Percentiles rank a stretch among this genome's conserved stretches.
Conservation (phyloP, 2,329 filamentous ascomycete species). For the Ceratocystis smalleyi region DNA sequence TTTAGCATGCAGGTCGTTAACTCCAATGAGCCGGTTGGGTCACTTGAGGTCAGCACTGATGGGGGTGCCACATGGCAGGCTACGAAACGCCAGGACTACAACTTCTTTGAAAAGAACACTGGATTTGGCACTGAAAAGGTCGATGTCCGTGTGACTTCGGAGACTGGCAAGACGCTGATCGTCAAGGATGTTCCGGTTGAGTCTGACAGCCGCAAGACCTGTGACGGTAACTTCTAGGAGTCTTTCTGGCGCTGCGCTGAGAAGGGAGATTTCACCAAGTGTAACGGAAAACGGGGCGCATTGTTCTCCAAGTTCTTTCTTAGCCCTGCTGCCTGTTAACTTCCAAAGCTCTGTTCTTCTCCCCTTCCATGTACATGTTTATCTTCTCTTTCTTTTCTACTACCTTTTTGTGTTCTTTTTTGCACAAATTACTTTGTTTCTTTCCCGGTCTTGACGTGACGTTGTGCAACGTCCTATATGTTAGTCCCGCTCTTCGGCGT, state of each 20-base stretch:
- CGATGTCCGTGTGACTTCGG: constrained; percentile 39
- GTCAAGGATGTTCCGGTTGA: constrained; percentile 35
- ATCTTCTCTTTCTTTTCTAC: background rate
- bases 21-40: constrained; percentile 38
- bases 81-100: constrained; percentile 39
- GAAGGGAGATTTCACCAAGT: too few species aligned
- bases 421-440: background rate
- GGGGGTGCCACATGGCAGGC: constrained; percentile 41
- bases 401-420: background rate
- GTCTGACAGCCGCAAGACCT: constrained; percentile 22
- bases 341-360: background rate
- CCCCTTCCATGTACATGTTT: background rate
- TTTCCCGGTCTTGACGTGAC: background rate
- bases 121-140: constrained; percentile 42
- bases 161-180: constrained; percentile 34
- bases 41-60: constrained; percentile 46
- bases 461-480: background rate
- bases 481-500: background rate
- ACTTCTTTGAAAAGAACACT: constrained; percentile 45
- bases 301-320: background rate
- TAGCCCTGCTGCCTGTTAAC: too few species aligned
- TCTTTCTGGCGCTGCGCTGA: background rate
- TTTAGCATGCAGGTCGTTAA: constrained; percentile 44
- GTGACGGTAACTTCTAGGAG: constrained; percentile 23
- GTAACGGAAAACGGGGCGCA: too few species aligned